These are phyloP conservation scores for Melampsora americana DNA, from an alignment of 1,284 basidiomycete species.

Conservation along the genomic window DNA sequence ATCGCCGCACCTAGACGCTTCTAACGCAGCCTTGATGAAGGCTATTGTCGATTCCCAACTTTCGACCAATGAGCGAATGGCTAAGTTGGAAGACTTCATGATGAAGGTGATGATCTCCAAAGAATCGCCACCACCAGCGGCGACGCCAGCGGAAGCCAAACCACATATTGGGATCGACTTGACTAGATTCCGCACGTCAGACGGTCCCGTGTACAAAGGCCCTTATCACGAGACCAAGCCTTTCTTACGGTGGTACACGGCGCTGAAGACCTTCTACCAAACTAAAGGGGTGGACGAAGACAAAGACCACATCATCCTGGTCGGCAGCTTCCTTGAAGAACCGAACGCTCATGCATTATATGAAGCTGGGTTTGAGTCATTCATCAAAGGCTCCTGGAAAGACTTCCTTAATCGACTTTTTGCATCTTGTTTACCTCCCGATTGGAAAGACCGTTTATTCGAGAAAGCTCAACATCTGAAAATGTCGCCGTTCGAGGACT, in stretches of 20 bases:
- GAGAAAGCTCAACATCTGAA: background rate
- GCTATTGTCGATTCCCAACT: no score
- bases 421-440: background rate
- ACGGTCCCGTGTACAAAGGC: no score
- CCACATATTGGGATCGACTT: background rate
- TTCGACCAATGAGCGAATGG: no score
- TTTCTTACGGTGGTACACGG: slow-evolving; percentile 3
- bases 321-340: background rate
- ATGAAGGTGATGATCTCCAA: no score
- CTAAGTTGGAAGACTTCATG: no score
- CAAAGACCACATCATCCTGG: background rate
- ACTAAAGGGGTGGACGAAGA: slow-evolving; percentile 5
- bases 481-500: background rate
- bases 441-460: background rate
- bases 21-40: no score
- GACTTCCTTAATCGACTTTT: background rate
- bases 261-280: background rate
- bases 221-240: background rate
- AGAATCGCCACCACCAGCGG: no score
- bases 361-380: background rate
- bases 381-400: background rate
- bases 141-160: no score
- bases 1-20: no score
- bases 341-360: slow-evolving; percentile 1
- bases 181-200: background rate